Base-by-base conservation (phyloP, 495 filamentous ascomycete genomes). In the Penicillium antarcticum region DNA sequence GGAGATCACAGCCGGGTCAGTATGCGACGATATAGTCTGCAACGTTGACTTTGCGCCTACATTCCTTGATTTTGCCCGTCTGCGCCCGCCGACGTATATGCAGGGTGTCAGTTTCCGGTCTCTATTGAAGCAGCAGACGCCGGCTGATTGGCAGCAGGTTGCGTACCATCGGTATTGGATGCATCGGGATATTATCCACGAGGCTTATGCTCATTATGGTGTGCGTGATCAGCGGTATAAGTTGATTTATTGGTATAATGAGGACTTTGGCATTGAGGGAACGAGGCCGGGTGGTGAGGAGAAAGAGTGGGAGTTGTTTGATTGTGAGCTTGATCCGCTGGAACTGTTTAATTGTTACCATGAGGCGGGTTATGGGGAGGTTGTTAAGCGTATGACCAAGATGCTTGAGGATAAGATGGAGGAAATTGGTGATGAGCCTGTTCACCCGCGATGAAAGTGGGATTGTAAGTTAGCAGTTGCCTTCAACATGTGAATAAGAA, bases 81-180 rank as follows among this genome's bases (percentile, higher is more conserved):
- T 73, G n/a, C 39, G 46, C 1, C 56, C 56, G 6, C 73, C 71
- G 1, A 66, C 58, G 3, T 75, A 74, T 35, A 76, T 76, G 73
- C 73, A 76, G 48, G 73, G 71, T 14, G 49, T 66, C 9, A 63
- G 55, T 11, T 74, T 74, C 52, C 57, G 56, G 2, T 5, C 43
- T 3, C 38, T 73, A 10, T 17, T 74, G 34, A 42, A 53, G 9
- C 61, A 63, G 18, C 33, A 61, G 17, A 67, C 62, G 4, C 70
- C 68, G 0, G 24, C 38, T 0, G 65, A 68, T 18, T 76, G 70
- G 73, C 68, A 74, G 44, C 69, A 76, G 45, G 60, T 74, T 0
- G 73, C 73, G 0, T 76, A 76, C 47, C 71, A 76, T 41, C 63
- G 73, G 5, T 76, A 74, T 48, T 76, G 71, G 73, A 76, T 76